Conservation (phyloP, 2,329 filamentous ascomycete species). For the Trichoderma sp. region DNA sequence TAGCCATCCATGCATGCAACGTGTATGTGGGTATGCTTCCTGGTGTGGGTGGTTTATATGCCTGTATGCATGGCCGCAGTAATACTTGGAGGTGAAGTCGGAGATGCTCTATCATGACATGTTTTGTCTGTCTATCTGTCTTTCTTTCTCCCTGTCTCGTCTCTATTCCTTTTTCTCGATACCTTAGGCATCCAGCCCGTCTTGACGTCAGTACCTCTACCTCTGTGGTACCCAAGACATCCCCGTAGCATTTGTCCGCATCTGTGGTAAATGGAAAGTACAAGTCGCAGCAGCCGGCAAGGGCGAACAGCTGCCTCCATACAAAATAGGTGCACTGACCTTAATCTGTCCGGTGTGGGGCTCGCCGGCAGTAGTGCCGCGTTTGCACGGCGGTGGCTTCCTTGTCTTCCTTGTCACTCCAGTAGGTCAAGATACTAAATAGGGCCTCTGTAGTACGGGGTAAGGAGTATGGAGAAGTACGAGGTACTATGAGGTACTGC, state of each 20-base stretch:
- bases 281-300: not conserved
- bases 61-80: not conserved
- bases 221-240: not conserved
- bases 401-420: not conserved
- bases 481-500: not conserved
- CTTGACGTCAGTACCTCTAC: not conserved
- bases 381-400: constrained; percentile 17
- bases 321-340: not conserved
- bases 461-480: constrained; percentile 4
- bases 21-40: constrained; percentile 6
- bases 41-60: constrained; percentile 5
- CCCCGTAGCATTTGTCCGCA: not conserved
- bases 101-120: not conserved
- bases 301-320: not conserved
- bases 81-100: not conserved
- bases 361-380: constrained; percentile 19
- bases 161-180: not conserved
- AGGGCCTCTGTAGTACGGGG: not conserved
- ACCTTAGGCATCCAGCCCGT: not conserved
- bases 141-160: not conserved
- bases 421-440: not conserved
- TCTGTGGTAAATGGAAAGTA: not conserved
- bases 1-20: constrained; percentile 8
- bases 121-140: not conserved
- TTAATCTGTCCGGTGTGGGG: constrained; percentile 16